Evolutionary conservation across 306 rosid species (phyloP), one percentile per base, ranked within the genome.

Genomic region (Prosopis cineraria): DNA sequence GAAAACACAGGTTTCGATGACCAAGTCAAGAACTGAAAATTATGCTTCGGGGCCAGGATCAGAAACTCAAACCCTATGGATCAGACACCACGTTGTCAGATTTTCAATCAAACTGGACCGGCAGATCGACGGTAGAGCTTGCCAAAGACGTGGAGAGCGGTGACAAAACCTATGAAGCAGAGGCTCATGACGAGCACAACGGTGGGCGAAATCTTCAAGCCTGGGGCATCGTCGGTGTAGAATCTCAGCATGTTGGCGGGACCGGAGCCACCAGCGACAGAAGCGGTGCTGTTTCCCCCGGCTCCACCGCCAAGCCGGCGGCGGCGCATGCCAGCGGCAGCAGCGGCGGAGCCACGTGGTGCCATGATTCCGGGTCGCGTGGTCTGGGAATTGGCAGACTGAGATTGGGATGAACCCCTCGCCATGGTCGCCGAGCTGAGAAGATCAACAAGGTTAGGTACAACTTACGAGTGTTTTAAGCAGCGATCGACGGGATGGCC

Each of bases 171-270:
- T 83, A 94, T 94, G 96, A 94, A 94, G 87, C 96, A 90, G 86
- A 94, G 87, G 86, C 98, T 90, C 91, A 91, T 81, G 9, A 93
- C 91, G 4, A 93, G 88, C n/a, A 93, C 97, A 56, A 90, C 91
- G 39, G 92, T 91, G 43, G 98, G 97, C 7, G 90, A 78, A 72
- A 93, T 93, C 93, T 93, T 94, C 88, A 91, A 50, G 14, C 97
- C 98, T 0, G 98, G 97, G 2, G 97, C 97, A 12, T 91, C 96
- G 45, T 94, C 97, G 3, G 98, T 94, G 91, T 94, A 94, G 90
- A 94, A 94, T 56, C 98, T 88, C 36, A 91, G 88, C 98, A 93
- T 91, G 85, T 93, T 93, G 62, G 84, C 73, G 11, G 66, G 78
- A 2, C 82, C 86, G 22, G 92, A 86, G 60, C 88, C 79, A 0